Evolutionary conservation across 164 flowering plant species (phyloP), one percentile per base, ranked within the genome.

Genomic region (Tinospora cordifolia): DNA sequence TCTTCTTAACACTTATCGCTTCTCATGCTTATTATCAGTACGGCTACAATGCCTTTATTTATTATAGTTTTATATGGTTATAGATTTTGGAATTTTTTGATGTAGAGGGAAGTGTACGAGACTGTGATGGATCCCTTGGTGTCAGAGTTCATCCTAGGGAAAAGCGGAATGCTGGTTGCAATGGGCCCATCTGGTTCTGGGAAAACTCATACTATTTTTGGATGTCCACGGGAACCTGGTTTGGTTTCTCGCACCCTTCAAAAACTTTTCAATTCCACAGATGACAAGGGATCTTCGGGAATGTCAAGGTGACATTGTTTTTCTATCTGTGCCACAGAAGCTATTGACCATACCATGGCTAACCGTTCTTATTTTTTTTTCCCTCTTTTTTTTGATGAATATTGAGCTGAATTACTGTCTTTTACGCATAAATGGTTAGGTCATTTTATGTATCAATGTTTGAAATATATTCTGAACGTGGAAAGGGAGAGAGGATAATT

Each of bases 161-260:
- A 78, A 77, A 91, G 89, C 62, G 86, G 92, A 25, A 85, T 93
- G 89, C 68, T 93, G 39, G 89, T 85, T 59, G 97, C 97, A 0
- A 40, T 93, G 77, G 98, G 98, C 6, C 94, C 97, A 2, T 87
- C 89, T 34, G 98, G 98, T 54, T 91, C 97, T 0, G 98, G 98
- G 21, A 93, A 93, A 80, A 93, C 98, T 0, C 90, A 93, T 63
- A 91, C 98, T 0, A 83, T 93, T 17, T 93, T 91, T 79, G 98
- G 98, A 13, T 70, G 76, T 71, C 81, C 79, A 0, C 82, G 87
- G 77, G 84, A 87, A 22, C 98, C 94, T 26, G 98, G 98, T 3
- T 79, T 93, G 82, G 84, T 91, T 8, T 85, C 96, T 27, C 88
- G 83, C 22, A 81, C 88, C 6, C 88, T 93, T 59, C 78, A 73